Base-by-base conservation (phyloP, 495 filamentous ascomycete species). In the Baudoinia panamericana region DNA sequence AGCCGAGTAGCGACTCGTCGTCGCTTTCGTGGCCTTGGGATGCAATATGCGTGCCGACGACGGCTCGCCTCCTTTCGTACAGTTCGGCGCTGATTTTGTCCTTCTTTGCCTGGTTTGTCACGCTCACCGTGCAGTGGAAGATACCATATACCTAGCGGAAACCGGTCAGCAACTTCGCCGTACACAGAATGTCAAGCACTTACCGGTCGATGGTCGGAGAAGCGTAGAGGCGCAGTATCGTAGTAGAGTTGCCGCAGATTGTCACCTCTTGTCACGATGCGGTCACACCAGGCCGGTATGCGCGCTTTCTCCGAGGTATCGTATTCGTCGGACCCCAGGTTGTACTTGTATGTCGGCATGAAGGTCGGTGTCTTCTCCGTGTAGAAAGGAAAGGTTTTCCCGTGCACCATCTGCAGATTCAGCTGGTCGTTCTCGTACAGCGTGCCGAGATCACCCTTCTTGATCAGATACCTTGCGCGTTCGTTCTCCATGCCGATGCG, bases 231-330 rank as follows among this genome's bases (percentile, higher is more conserved):
- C 7, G 82, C 84, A 36, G 70, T 72, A 45, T 76, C 69, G 57
- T 99, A 99, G 19, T 76, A 69, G 15, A 78, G 69, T 58, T 96
- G 92, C 5, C 77, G 76, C 4, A 96, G 67, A 45, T 80, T 84
- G 28, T 68, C 66, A 18, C 92, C 92, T 68, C 82, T 90, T 41
- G 82, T 75, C 10, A 99, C 62, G 11, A 99, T 73, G 25, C 90
- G 80, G 60, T 99, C 90, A 53, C 85, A 94, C 90, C 90, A 99
- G 3, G 90, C 90, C 19, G 90, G 90, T 44, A 96, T 95, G 21
- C 90, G 77, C 21, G 73, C 71, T 63, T 96, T 99, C 48, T 99
- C 90, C 15, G 87, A 95, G 10, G 78, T 88, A 61, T 99, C 90
- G 57, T 93, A 97, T 25, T 66, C 68, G 57, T 96, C 85, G 6